Conservation (phyloP, 768 basidiomycete genomes). For the Lentinula edodes region DNA sequence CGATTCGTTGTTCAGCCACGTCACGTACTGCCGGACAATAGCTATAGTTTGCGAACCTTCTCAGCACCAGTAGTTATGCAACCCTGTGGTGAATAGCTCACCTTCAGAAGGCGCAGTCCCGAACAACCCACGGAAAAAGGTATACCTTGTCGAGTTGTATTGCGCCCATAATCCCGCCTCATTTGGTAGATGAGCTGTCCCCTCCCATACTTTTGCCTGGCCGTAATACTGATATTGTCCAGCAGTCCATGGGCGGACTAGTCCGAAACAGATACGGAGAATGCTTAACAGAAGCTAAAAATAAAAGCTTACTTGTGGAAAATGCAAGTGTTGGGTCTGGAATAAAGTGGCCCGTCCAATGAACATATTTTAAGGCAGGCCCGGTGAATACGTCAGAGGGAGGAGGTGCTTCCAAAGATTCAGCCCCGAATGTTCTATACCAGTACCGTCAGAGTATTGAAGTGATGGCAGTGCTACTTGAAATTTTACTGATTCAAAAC, state of each 20-base stretch:
- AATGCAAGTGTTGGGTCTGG: slow-evolving; percentile 28
- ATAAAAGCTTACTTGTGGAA: slow-evolving; percentile 9
- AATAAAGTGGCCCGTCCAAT: slow-evolving; percentile 25
- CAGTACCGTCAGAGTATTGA: neutral
- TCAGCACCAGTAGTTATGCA: neutral
- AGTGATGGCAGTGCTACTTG: neutral
- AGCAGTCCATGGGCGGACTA: slow-evolving; percentile 19
- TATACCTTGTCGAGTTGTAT: slow-evolving; percentile 13
- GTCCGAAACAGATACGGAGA: neutral
- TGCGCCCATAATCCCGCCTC: slow-evolving; percentile 13
- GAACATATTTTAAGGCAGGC: slow-evolving; percentile 11
- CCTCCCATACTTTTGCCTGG: slow-evolving; percentile 21
- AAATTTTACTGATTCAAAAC: slow-evolving; percentile 3
- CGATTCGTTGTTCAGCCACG: slow-evolving; percentile 22
- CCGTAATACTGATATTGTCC: slow-evolving; percentile 19
- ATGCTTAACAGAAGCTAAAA: neutral
- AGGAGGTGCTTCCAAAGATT: neutral
- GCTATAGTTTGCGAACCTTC: slow-evolving; percentile 6
- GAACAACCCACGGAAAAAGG: slow-evolving; percentile 14
- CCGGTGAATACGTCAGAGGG: slow-evolving; percentile 12
- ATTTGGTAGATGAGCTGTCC: slow-evolving; percentile 17
- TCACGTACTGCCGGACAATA: slow-evolving; percentile 16
- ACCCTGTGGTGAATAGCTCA: neutral
- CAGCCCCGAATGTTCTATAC: neutral
- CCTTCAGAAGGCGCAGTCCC: slow-evolving; percentile 14